Percentiles rank a stretch among this genome's conserved stretches.
These are phyloP conservation scores for Rubia yunnanensis DNA, from an alignment of 257 asterid species.

Conservation along the genomic window DNA sequence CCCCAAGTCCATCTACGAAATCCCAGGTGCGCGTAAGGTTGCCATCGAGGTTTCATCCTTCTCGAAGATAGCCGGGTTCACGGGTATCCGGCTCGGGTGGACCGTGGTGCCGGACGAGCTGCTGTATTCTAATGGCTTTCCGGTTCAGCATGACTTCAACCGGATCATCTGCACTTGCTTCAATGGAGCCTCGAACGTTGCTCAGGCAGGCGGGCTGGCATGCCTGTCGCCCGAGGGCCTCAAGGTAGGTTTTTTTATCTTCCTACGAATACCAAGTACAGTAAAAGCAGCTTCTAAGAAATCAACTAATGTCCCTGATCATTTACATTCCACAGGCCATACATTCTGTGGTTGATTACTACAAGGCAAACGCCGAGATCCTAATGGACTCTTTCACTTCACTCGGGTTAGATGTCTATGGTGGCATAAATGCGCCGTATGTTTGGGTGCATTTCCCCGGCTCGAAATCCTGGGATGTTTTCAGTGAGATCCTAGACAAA, in stretches of 20 bases:
- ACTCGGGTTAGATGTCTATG: conserved; percentile 51
- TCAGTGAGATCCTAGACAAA: conserved; percentile 59
- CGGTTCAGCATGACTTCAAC: conserved; percentile 65
- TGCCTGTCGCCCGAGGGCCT: conserved; percentile 59
- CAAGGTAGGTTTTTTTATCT: conserved; percentile 31
- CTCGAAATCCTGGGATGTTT: conserved; percentile 72
- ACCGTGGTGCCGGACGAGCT: conserved; percentile 84
- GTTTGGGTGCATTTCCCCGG: conserved; percentile 94
- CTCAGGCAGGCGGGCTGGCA: conserved; percentile 88
- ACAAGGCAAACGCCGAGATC: conserved; percentile 65
- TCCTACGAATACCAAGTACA: background rate
- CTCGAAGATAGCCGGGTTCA: conserved; percentile 90
- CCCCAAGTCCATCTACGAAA: conserved; percentile 65
- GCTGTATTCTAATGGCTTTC: conserved; percentile 60
- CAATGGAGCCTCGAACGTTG: conserved; percentile 81
- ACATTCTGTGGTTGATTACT: conserved; percentile 45
- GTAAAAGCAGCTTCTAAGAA: background rate
- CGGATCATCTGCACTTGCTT: conserved; percentile 71
- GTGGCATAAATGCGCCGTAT: conserved; percentile 81
- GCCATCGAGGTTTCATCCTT: conserved; percentile 88
- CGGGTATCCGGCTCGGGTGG: conserved; percentile 94
- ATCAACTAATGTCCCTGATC: no score
- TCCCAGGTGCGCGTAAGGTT: conserved; percentile 30
- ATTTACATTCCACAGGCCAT: conserved; percentile 29
- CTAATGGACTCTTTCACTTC: conserved; percentile 59